phyloP scores from a whole-genome alignment of 108 stramenopile species.

The Poteriospumella lacustris region DNA sequence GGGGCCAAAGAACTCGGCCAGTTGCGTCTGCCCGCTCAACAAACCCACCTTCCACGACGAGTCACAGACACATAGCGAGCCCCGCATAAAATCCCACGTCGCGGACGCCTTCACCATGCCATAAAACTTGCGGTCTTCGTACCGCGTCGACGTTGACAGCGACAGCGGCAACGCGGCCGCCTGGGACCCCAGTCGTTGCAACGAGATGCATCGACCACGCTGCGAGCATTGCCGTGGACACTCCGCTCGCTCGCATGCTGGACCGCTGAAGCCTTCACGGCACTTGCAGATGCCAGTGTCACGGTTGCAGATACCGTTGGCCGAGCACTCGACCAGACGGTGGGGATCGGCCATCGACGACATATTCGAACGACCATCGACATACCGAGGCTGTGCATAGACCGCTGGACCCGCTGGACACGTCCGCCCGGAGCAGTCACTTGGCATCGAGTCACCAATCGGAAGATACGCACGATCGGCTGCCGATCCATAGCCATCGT shows the following conservation, averaged over 20 bases:
- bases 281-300: conserved; percentile 55
- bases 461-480: background rate
- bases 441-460: background rate
- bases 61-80: conserved; percentile 14
- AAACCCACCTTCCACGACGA: conserved; percentile 12
- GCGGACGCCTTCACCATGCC: background rate
- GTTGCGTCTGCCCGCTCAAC: background rate
- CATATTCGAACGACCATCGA: background rate
- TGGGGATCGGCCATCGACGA: background rate
- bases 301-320: conserved; percentile 48
- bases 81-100: conserved; percentile 4
- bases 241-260: conserved; percentile 57
- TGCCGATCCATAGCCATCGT: conserved; percentile 16
- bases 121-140: no score
- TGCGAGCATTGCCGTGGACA: conserved; percentile 42
- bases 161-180: background rate
- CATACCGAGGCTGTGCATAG: background rate
- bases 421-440: background rate
- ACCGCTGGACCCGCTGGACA: conserved; percentile 12
- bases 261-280: conserved; percentile 54
- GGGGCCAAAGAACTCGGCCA: conserved; percentile 25
- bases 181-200: background rate
- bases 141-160: background rate
- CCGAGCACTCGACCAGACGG: conserved; percentile 25
- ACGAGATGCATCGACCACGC: background rate